Evolutionary conservation across 2,329 filamentous ascomycete species (phyloP).

Genomic region (Hypoxylon sp.): DNA sequence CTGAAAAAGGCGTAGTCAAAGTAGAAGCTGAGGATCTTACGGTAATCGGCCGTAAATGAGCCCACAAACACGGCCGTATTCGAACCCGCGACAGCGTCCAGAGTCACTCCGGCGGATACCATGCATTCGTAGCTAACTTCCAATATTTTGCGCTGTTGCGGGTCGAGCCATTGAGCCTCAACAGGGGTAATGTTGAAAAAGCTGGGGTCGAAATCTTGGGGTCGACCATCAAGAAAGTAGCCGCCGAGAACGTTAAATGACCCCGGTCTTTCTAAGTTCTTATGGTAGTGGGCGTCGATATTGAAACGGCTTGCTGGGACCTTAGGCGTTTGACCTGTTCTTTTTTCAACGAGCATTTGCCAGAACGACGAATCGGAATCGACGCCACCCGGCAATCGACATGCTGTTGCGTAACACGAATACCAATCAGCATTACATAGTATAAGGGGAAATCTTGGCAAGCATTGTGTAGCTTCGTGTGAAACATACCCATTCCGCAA

Average conservation of each 20-base stretch:
- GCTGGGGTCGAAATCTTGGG: slow-evolving; percentile 46
- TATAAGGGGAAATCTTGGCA: neutral
- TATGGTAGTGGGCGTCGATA: slow-evolving; percentile 46
- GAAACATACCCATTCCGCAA: slow-evolving; percentile 1
- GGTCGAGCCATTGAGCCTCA: slow-evolving; percentile 59
- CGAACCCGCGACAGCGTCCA: slow-evolving; percentile 48
- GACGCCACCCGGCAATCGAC: slow-evolving; percentile 41
- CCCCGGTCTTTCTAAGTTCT: slow-evolving; percentile 44
- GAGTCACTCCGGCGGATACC: slow-evolving; percentile 53
- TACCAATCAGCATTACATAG: neutral
- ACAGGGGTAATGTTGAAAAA: slow-evolving; percentile 58
- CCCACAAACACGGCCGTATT: slow-evolving; percentile 50
- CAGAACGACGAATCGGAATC: slow-evolving; percentile 44
- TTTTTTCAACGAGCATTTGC: slow-evolving; percentile 43
- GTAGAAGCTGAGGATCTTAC: slow-evolving; percentile 6
- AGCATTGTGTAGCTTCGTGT: neutral
- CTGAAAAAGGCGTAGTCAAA: neutral
- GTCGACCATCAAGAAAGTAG: slow-evolving; percentile 46
- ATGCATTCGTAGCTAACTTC: slow-evolving; percentile 60
- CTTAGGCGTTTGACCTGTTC: slow-evolving; percentile 41
- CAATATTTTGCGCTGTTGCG: slow-evolving; percentile 58
- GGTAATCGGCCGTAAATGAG: slow-evolving; percentile 48
- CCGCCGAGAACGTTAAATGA: slow-evolving; percentile 45
- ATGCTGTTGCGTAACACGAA: slow-evolving; percentile 27
- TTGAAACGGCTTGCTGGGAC: slow-evolving; percentile 45